phyloP scores from a whole-genome alignment of 2,329 filamentous ascomycete species.

The Ophiocordyceps camponoti-rufipedis region DNA sequence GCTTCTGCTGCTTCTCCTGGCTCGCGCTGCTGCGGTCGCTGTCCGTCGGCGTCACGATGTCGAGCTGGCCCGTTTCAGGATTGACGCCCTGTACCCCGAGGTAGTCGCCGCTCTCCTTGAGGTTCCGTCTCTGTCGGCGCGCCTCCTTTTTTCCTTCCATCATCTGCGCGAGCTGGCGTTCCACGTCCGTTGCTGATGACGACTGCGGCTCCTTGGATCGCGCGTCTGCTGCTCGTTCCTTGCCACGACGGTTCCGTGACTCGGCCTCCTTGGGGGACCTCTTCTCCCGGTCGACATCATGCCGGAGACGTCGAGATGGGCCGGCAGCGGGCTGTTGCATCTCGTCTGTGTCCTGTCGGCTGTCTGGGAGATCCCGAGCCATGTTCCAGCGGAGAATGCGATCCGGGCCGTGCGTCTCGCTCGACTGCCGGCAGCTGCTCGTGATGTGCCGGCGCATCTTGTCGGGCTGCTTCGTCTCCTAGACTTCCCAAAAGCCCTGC shows the following conservation, averaged over 20 bases:
- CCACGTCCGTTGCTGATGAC: not conserved
- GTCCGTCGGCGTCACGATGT: constrained; percentile 29
- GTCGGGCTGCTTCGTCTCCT: constrained; percentile 3
- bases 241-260: not conserved
- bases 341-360: constrained; percentile 5
- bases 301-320: not conserved
- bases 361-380: constrained; percentile 9
- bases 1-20: constrained; percentile 12
- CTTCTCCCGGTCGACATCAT: no score
- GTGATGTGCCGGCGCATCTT: constrained; percentile 1
- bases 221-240: not conserved
- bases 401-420: constrained; percentile 11
- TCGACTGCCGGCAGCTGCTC: constrained; percentile 4
- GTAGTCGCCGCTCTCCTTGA: constrained; percentile 38
- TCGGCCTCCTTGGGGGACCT: not conserved
- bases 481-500: constrained; percentile 11
- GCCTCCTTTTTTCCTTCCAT: constrained; percentile 13
- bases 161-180: not conserved
- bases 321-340: constrained; percentile 1
- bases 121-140: constrained; percentile 19
- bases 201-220: not conserved
- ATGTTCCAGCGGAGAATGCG: constrained; percentile 17
- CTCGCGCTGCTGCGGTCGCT: constrained; percentile 22
- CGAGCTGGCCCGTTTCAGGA: constrained; percentile 33
- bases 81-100: constrained; percentile 41